Evolutionary conservation across 2,329 filamentous ascomycete species (phyloP).

Genomic region (Colletotrichum sp.): DNA sequence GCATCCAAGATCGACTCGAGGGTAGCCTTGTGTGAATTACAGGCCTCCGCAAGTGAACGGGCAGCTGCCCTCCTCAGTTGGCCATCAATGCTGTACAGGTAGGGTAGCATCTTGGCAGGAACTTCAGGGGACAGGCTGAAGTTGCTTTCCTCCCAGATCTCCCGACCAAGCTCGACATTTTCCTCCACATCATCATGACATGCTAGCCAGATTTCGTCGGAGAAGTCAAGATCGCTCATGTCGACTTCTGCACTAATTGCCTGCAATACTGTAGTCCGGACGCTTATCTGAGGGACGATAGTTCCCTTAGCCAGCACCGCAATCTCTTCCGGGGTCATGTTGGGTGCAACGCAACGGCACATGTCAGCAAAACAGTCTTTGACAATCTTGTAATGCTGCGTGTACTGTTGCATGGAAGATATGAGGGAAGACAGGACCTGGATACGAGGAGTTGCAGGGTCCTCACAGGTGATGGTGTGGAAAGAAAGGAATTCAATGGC

Average conservation of each 20-base stretch:
- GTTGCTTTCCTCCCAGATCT: slow-evolving; percentile 95
- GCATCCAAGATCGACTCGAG: slow-evolving; percentile 67
- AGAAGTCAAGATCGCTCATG: slow-evolving; percentile 84
- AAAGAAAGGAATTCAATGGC: slow-evolving; percentile 88
- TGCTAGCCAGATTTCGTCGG: slow-evolving; percentile 90
- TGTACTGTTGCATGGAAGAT: slow-evolving; percentile 83
- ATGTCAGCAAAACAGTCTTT: slow-evolving; percentile 92
- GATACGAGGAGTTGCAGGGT: slow-evolving; percentile 76
- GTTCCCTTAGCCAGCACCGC: slow-evolving; percentile 76
- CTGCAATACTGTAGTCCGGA: slow-evolving; percentile 85
- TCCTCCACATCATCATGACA: slow-evolving; percentile 91
- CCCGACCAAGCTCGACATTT: slow-evolving; percentile 80
- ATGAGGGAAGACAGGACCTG: slow-evolving; percentile 77
- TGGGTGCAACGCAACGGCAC: slow-evolving; percentile 82
- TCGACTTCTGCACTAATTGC: slow-evolving; percentile 92
- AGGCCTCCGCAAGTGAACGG: slow-evolving; percentile 77
- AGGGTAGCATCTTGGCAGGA: slow-evolving; percentile 73
- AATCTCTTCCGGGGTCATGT: slow-evolving; percentile 77
- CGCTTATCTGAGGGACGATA: slow-evolving; percentile 79
- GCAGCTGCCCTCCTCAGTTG: slow-evolving; percentile 86
- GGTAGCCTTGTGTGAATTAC: slow-evolving; percentile 62
- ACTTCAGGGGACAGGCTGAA: slow-evolving; percentile 72
- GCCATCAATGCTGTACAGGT: slow-evolving; percentile 78
- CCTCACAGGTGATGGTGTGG: slow-evolving; percentile 81
- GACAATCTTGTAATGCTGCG: slow-evolving; percentile 92